Base-by-base conservation (phyloP, 1,139 yeast genomes). In the Sporopachydermia cereana region DNA sequence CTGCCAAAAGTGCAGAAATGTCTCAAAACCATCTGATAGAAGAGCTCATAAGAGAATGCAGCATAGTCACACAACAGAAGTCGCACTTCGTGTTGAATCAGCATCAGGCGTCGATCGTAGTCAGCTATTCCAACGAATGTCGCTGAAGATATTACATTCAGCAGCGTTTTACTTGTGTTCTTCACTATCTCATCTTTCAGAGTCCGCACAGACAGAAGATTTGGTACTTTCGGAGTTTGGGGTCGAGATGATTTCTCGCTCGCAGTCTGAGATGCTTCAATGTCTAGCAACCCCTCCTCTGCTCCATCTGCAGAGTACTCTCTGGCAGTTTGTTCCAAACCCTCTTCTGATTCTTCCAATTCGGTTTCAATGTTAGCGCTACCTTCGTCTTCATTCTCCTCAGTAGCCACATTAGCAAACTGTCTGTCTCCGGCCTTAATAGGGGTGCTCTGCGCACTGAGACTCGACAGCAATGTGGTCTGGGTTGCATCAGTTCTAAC, bases 101-200 rank as follows among this genome's bases (percentile, higher is more conserved):
- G 84, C 16, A 84, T 79, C 17, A 91, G 63, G 36, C 97, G 67
- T 51, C 77, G 72, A 3, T 61, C 57, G 23, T 73, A 74, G 58
- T 89, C 97, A 1, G 85, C 91, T 3, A 91, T 65, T 0, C 99
- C 98, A 7, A 91, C 80, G 57, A 74, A 86, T 0, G 81, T 76
- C 45, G 84, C 76, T 48, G 83, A 77, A 18, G 80, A 73, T 58
- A 91, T 77, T 1, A 85, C 63, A 41, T 76, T 73, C 0, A 95
- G 81, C 24, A 91, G 60, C 3, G 72, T 71, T 25, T 66, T 62
- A 57, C 82, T 74, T 0, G 74, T 66, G 0, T 60, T 51, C 0
- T 55, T 55, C 41, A 76, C 75, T 1, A 84, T 72, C 12, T 71
- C 74, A 17, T 65, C 60, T 24, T 80, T 65, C 2, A 91, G 67